Evolutionary conservation across 2,329 filamentous ascomycete genomes (phyloP).

Genomic region (Ophiocordyceps camponoti-floridani): DNA sequence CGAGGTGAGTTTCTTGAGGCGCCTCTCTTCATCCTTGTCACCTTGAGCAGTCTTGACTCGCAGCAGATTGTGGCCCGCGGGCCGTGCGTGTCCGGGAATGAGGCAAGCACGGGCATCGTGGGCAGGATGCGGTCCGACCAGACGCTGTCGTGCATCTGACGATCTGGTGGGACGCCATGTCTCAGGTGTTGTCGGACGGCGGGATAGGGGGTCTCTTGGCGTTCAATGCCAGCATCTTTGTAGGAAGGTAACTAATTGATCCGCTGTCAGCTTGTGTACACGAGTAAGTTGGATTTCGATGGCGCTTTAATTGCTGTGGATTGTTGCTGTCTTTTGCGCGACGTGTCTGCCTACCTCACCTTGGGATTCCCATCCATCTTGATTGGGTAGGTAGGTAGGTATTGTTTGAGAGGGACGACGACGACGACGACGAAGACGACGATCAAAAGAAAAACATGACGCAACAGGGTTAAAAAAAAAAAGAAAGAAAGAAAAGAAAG

Average conservation of each 20-base stretch:
- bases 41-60: no score
- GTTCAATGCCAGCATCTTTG: neutral
- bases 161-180: neutral
- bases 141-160: constrained; percentile 41
- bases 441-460: no score
- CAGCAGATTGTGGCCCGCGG: constrained; percentile 51
- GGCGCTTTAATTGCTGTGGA: neutral
- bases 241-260: neutral
- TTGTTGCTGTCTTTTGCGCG: neutral
- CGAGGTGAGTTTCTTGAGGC: constrained; percentile 32
- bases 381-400: no score
- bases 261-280: neutral
- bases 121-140: constrained; percentile 55
- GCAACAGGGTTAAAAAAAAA: neutral
- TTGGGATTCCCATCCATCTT: no score
- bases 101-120: constrained; percentile 43
- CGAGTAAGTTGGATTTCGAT: neutral
- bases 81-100: constrained; percentile 52
- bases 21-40: neutral
- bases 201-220: neutral
- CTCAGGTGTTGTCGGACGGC: neutral
- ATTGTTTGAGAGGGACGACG: no score
- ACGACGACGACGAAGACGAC: no score
- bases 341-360: neutral
- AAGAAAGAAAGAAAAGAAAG: neutral